Base-by-base conservation (phyloP, 2,329 filamentous ascomycete genomes). In the Hymenoscyphus infarciens region DNA sequence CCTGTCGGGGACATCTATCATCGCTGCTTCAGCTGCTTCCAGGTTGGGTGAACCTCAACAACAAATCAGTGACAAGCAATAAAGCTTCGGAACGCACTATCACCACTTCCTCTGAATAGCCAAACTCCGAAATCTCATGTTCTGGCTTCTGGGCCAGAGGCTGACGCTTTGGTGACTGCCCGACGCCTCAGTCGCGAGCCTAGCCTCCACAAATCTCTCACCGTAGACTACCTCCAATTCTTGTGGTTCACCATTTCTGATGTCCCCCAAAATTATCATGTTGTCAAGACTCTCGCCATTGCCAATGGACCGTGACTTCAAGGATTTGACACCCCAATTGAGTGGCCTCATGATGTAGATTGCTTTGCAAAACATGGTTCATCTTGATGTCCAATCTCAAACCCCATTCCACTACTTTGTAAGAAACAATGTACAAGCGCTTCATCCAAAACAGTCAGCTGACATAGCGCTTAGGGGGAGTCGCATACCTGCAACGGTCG, bases 141-240 rank as follows among this genome's bases (percentile, higher is more conserved):
- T 27, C 25, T 27, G 25, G 25, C 25, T 27, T 27, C 1, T 27
- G 25, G 25, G 25, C 25, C 25, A 27, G 25, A 27, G 25, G 25
- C 25, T 27, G 25, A 27, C 25, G 78, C 88, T 54, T 82, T 82
- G 39, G 81, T 87, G 42, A 86, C 85, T 11, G 82, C 85, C 39
- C 82, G 87, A 42, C 82, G 85, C 57, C 88, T 83, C 64, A 79
- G 80, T 19, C 72, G 76, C 6, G 84, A 87, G 64, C 76, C 81
- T 0, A 77, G 76, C 13, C 75, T 88, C 27, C 77, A 88, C 6
- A 33, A 59, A 57, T 53, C 56, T 25, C 54, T 71, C 13, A 58
- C 59, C 2, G 19, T 55, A 0, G 63, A 65, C 15, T 69, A 60
- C 29, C 61, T 59, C 38, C 67, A 66, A 15, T 56, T 67, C 16